Evolutionary conservation across 2,329 filamentous ascomycete species (phyloP).

Genomic region (Alternaria consortialis): DNA sequence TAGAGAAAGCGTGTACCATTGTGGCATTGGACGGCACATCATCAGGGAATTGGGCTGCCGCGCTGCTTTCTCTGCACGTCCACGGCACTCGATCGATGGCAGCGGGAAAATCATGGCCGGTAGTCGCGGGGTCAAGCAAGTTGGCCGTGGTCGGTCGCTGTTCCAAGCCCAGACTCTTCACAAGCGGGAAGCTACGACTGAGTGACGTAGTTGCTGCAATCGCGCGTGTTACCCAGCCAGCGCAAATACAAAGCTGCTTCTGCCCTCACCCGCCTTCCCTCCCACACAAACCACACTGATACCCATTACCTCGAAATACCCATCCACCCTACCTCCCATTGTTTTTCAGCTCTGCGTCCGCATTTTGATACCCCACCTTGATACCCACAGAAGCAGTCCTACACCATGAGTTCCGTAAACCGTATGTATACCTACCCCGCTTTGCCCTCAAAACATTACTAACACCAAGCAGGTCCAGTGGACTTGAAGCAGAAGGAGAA

Average conservation of each 20-base stretch:
- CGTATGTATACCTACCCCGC: slow-evolving; percentile 26
- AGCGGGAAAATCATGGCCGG: slow-evolving; percentile 2
- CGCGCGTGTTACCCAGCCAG: slow-evolving; percentile 20
- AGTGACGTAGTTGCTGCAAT: slow-evolving; percentile 27
- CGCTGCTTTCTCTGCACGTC: neutral
- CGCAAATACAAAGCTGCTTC: slow-evolving; percentile 33
- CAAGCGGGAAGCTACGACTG: slow-evolving; percentile 19
- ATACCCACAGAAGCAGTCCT: slow-evolving; percentile 33
- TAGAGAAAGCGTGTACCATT: neutral
- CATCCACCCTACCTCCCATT: slow-evolving; percentile 26
- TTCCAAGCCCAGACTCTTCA: slow-evolving; percentile 15
- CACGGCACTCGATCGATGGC: slow-evolving; percentile 4
- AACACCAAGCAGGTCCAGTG: slow-evolving; percentile 64
- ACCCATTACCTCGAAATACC: slow-evolving; percentile 17
- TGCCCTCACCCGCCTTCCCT: slow-evolving; percentile 17
- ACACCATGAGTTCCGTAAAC: slow-evolving; percentile 42
- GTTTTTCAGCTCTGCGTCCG: slow-evolving; percentile 31
- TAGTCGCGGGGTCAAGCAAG: slow-evolving; percentile 16
- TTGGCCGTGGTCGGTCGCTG: slow-evolving; percentile 5
- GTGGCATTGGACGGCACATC: slow-evolving; percentile 6
- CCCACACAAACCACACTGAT: slow-evolving; percentile 16
- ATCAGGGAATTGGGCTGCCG: slow-evolving; percentile 5
- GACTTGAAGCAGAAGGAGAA: slow-evolving; percentile 79
- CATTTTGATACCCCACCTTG: slow-evolving; percentile 43
- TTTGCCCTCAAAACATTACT: slow-evolving; percentile 64